A percentile compares a stretch with the other conserved stretches of the same genome.
Evolutionary conservation across 2,329 filamentous ascomycete species (phyloP).

Genomic region (Verticillium albo-atrum): DNA sequence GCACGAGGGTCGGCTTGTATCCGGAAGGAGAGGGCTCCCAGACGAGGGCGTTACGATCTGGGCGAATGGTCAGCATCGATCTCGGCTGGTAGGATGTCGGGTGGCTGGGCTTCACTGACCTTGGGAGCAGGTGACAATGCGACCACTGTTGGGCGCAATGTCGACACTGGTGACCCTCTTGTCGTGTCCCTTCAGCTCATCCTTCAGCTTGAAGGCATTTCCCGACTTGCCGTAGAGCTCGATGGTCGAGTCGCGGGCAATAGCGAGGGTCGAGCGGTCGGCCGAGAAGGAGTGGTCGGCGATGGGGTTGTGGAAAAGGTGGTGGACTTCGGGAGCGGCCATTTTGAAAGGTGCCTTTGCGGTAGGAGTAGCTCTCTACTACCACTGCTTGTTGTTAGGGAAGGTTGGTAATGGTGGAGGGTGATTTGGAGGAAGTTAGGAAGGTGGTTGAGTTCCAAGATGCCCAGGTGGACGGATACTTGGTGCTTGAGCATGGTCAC

Average conservation of each 20-base stretch:
- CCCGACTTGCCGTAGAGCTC: conserved; percentile 79
- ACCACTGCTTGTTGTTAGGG: conserved; percentile 43
- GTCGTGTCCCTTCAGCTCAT: conserved; percentile 94
- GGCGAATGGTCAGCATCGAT: not conserved
- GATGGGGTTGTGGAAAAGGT: conserved; percentile 94
- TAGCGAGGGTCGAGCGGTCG: conserved; percentile 82
- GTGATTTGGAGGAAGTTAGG: not conserved
- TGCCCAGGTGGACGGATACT: not conserved
- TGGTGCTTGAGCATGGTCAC: not conserved
- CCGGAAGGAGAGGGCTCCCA: conserved; percentile 92
- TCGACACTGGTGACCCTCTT: conserved; percentile 96
- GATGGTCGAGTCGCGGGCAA: conserved; percentile 83
- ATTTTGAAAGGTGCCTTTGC: conserved; percentile 45
- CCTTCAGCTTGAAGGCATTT: conserved; percentile 74
- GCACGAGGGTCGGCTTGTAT: conserved; percentile 95
- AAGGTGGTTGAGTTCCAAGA: not conserved
- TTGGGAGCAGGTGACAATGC: conserved; percentile 97
- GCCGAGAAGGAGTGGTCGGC: conserved; percentile 97
- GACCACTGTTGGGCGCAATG: conserved; percentile 83
- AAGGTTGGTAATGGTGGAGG: not conserved
- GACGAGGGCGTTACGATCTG: conserved; percentile 94
- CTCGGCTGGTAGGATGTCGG: not conserved
- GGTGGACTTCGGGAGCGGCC: conserved; percentile 85
- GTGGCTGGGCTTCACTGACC: conserved; percentile 44
- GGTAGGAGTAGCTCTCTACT: conserved; percentile 99